A percentile compares a stretch with the other conserved stretches of the same genome.
These are phyloP conservation scores for Calendula officinalis DNA, from an alignment of 129 eudicot genomes.

Conservation along the genomic window DNA sequence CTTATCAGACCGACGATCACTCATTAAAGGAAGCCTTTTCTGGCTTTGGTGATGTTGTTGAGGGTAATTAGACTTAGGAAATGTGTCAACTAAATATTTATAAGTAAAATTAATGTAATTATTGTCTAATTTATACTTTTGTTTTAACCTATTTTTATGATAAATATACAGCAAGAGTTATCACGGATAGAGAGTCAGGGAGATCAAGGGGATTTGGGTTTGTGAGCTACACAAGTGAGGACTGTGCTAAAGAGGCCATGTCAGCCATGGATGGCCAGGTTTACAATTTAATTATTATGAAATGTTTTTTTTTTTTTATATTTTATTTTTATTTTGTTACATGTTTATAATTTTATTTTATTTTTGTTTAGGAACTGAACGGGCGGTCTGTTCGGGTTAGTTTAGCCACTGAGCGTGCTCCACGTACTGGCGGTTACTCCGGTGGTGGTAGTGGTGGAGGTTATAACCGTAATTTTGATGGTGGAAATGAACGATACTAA, in stretches of 20 bases:
- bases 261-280: conserved; percentile 75
- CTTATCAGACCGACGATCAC: conserved; percentile 63
- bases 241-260: conserved; percentile 51
- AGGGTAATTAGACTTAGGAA: too few relatives aligned
- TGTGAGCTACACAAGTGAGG: conserved; percentile 43
- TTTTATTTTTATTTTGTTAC: neutral
- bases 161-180: conserved; percentile 46
- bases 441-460: conserved; percentile 36
- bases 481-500: conserved; percentile 24
- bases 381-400: conserved; percentile 57
- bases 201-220: conserved; percentile 82
- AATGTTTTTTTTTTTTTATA: neutral
- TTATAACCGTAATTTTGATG: conserved; percentile 12
- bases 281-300: neutral
- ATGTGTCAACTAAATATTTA: too few relatives aligned
- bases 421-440: conserved; percentile 27
- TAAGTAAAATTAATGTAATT: neutral
- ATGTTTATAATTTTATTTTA: neutral
- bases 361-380: conserved; percentile 35
- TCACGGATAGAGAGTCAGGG: conserved; percentile 65
- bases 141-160: neutral
- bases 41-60: conserved; percentile 71
- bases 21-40: conserved; percentile 77
- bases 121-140: neutral
- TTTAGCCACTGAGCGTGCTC: conserved; percentile 41